phyloP scores from a whole-genome alignment of 768 basidiomycete species.

The Suillus alpinus region DNA sequence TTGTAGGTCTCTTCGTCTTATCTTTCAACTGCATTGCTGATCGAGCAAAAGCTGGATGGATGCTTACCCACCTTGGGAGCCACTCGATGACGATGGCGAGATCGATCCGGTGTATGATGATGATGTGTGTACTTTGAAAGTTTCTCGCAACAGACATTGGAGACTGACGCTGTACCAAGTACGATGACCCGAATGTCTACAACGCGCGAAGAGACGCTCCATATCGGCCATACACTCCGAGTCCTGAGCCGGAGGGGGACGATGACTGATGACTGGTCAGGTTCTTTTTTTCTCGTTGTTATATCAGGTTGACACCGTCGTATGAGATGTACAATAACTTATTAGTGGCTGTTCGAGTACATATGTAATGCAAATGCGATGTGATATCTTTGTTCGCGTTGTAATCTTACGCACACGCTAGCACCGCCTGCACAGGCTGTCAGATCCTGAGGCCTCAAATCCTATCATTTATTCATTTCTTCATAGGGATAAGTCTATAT shows the following conservation, averaged over 20 bases:
- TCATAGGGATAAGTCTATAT: not conserved
- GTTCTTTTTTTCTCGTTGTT: not conserved
- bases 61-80: slow-evolving; percentile 17
- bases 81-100: slow-evolving; percentile 24
- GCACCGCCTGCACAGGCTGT: not conserved
- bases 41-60: slow-evolving; percentile 21
- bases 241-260: no score
- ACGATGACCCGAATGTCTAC: not conserved
- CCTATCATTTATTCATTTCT: not conserved
- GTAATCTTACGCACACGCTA: not conserved
- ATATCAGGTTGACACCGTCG: not conserved
- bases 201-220: not conserved
- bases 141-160: not conserved
- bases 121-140: not conserved
- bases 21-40: not conserved
- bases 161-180: not conserved
- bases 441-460: not conserved
- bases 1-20: slow-evolving; percentile 16
- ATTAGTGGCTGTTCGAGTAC: not conserved
- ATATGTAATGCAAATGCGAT: not conserved
- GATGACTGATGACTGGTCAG: not conserved
- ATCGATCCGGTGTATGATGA: slow-evolving; percentile 16
- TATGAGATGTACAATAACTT: not conserved
- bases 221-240: not conserved
- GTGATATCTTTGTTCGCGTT: not conserved